These are phyloP conservation scores for Lasiosphaeria hispida DNA, from an alignment of 495 filamentous ascomycete genomes.

Conservation along the genomic window DNA sequence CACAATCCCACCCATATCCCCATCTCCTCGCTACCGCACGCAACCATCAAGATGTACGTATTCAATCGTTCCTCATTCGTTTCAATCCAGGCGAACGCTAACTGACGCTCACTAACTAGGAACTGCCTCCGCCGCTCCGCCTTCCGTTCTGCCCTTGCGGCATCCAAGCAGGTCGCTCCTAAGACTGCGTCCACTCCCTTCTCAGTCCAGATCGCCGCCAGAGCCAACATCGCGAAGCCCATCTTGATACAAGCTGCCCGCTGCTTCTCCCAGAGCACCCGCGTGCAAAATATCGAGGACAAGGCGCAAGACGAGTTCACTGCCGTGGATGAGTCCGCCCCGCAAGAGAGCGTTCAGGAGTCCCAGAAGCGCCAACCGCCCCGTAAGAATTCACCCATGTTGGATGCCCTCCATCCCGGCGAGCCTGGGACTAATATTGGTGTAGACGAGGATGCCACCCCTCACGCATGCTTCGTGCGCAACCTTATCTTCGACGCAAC, in stretches of 20 bases:
- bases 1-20: background rate
- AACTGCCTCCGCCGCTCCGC: slow-evolving; percentile 10
- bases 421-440: too few species aligned
- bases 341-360: too few species aligned
- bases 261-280: slow-evolving; percentile 15
- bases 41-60: slow-evolving; percentile 3
- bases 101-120: background rate
- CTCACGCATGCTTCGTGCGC: slow-evolving; percentile 58
- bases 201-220: background rate
- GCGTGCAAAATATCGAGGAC: slow-evolving; percentile 9
- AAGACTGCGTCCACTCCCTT: background rate
- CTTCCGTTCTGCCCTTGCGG: slow-evolving; percentile 1
- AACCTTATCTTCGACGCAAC: slow-evolving; percentile 87
- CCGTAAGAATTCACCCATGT: too few species aligned
- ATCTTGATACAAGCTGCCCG: background rate
- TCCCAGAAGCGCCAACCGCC: too few species aligned
- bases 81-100: background rate
- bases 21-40: background rate
- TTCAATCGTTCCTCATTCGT: background rate
- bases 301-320: background rate
- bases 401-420: too few species aligned
- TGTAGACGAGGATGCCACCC: background rate
- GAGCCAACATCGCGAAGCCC: background rate
- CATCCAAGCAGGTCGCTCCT: slow-evolving; percentile 3
- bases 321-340: too few species aligned